Evolutionary conservation across 2,329 filamentous ascomycete genomes (phyloP), one percentile per base, ranked within the genome.

Genomic region (Colletotrichum lindemuthianum): DNA sequence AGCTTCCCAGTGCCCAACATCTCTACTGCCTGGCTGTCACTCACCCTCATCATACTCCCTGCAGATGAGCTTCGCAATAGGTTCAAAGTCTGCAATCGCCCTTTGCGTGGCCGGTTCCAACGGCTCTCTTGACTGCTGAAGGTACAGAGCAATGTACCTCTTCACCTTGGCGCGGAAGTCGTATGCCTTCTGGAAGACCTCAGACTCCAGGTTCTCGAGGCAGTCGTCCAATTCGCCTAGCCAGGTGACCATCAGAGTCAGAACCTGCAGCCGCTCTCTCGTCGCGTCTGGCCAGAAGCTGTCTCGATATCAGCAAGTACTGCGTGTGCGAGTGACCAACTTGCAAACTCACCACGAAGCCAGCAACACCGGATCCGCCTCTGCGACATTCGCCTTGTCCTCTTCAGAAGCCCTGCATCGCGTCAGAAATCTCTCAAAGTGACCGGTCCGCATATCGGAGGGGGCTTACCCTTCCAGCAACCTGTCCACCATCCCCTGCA

Each of bases 161-260:
- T 63, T 65, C 16, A 41, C 45, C 10, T 48, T 55, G 44, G n/a
- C 33, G 16, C 61, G 47, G 10, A 67, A 65, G 2, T 65, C 50
- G 16, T 50, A 43, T 12, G 65, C 56, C 37, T 32, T 51, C 24
- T 47, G 50, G 16, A 43, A 44, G 40, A 50, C 51, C 34, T 51
- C 10, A n/a, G 45, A 52, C 16, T 67, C 61, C n/a, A 61, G 40
- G n/a, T 33, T 13, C 39, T 67, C 65, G 12, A 67, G 60, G 53
- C 58, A 40, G 44, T 67, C 65, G 48, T 67, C 65, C 39, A 67
- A 61, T 10, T 47, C 40, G 9, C 65, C 65, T 44, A 66, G 63
- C 65, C 65, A 67, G 15, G 66, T 52, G 34, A 67, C 53, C 56
- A 61, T 61, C 37, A 54, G 12, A 8, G 63, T 48, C 39, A 67